phyloP scores from a whole-genome alignment of 306 rosid species.

The Coriaria nepalensis region DNA sequence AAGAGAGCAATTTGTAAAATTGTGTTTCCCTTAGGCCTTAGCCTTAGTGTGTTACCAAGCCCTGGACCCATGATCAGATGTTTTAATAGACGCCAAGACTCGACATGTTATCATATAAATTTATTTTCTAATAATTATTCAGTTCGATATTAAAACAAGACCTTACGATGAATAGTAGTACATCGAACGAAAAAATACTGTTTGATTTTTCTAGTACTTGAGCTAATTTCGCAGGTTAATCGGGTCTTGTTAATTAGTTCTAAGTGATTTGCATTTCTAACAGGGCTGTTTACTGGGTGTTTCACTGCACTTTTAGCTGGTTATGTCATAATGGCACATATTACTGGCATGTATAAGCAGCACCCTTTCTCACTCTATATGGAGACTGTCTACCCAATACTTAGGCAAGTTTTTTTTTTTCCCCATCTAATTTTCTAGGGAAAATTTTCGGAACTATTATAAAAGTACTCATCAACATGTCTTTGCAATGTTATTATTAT shows the following conservation, averaged over 20 bases:
- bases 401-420: conserved; percentile 43
- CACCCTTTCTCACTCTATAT: conserved; percentile 55
- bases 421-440: neutral
- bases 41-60: conserved; percentile 13
- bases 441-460: neutral
- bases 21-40: conserved; percentile 22
- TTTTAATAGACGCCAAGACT: too few species aligned
- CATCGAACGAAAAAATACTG: too few species aligned
- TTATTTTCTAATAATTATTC: too few species aligned
- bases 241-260: conserved; percentile 1
- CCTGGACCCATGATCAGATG: too few species aligned
- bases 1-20: neutral
- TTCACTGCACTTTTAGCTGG: conserved; percentile 65
- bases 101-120: too few species aligned
- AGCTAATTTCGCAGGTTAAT: neutral
- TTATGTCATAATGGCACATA: conserved; percentile 82
- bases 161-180: too few species aligned
- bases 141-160: too few species aligned
- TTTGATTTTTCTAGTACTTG: too few species aligned
- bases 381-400: conserved; percentile 90
- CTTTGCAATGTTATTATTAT: too few species aligned
- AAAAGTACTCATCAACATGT: conserved; percentile 5
- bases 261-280: neutral
- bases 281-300: conserved; percentile 85
- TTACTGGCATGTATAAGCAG: conserved; percentile 49